A percentile compares a stretch with the other conserved stretches of the same genome.
These are phyloP conservation scores for Chiua virens DNA, from an alignment of 768 basidiomycete species.

Conservation along the genomic window DNA sequence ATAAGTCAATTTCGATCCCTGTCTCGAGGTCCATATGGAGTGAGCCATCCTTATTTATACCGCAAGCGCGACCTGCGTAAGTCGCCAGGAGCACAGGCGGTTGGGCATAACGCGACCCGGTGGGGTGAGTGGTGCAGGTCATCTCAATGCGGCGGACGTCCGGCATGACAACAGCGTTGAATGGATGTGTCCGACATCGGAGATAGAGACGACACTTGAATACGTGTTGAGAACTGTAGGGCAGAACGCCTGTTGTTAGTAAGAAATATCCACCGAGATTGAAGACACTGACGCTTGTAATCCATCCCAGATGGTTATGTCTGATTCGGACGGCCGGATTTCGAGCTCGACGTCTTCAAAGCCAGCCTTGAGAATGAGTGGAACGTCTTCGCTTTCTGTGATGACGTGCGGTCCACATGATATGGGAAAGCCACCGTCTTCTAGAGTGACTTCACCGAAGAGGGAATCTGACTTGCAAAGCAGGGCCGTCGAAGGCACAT, in stretches of 20 bases:
- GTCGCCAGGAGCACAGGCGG: constrained; percentile 7
- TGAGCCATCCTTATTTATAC: background rate
- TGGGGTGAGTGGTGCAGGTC: constrained; percentile 16
- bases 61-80: constrained; percentile 8
- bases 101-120: constrained; percentile 1
- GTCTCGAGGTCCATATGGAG: background rate
- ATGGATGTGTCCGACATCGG: constrained; percentile 14
- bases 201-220: constrained; percentile 27
- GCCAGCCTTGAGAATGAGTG: background rate
- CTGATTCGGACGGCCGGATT: constrained; percentile 9
- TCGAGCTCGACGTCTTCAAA: constrained; percentile 13
- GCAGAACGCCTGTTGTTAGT: background rate
- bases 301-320: constrained; percentile 30
- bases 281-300: constrained; percentile 15
- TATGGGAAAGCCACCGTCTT: background rate
- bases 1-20: constrained; percentile 25
- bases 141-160: constrained; percentile 18
- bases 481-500: background rate
- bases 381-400: background rate
- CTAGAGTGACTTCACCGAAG: background rate
- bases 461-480: background rate
- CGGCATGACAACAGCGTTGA: constrained; percentile 7
- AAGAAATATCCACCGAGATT: background rate
- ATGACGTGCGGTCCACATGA: background rate
- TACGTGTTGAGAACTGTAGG: constrained; percentile 15